Conservation (phyloP, 129 eudicot genomes). For the Tanacetum coccineum region DNA sequence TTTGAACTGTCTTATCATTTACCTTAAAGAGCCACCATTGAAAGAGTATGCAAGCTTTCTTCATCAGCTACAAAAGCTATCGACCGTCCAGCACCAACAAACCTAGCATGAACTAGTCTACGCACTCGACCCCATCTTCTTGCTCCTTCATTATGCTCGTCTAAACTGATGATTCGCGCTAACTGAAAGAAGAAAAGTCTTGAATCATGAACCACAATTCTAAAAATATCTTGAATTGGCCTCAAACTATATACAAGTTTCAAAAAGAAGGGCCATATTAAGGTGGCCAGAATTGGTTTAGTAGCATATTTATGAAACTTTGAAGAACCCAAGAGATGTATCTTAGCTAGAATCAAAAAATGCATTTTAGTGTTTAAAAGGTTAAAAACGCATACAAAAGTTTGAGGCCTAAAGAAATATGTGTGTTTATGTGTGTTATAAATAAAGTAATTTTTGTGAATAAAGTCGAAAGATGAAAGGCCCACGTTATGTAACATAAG, state of each 20-base stretch:
- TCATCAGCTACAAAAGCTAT: constrained; percentile 13
- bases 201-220: constrained; percentile 19
- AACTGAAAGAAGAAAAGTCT: constrained; percentile 56
- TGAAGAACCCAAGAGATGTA: constrained; percentile 27
- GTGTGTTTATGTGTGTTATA: neutral
- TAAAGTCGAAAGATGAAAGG: too few species aligned
- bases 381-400: constrained; percentile 24
- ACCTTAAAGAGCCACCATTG: constrained; percentile 44
- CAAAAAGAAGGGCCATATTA: constrained; percentile 48
- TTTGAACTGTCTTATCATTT: neutral
- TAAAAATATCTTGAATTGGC: constrained; percentile 28
- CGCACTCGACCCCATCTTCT: constrained; percentile 39
- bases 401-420: neutral
- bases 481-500: too few species aligned
- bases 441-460: too few species aligned
- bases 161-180: constrained; percentile 22
- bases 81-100: constrained; percentile 12
- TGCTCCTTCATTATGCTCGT: constrained; percentile 5
- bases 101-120: constrained; percentile 30
- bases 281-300: constrained; percentile 33
- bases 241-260: constrained; percentile 34
- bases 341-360: constrained; percentile 38
- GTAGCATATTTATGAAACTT: constrained; percentile 15
- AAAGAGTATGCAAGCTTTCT: constrained; percentile 33
- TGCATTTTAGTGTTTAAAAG: constrained; percentile 23